These are phyloP conservation scores for Eucalyptus regnans DNA, from an alignment of 345 rosid genomes.

Conservation along the genomic window DNA sequence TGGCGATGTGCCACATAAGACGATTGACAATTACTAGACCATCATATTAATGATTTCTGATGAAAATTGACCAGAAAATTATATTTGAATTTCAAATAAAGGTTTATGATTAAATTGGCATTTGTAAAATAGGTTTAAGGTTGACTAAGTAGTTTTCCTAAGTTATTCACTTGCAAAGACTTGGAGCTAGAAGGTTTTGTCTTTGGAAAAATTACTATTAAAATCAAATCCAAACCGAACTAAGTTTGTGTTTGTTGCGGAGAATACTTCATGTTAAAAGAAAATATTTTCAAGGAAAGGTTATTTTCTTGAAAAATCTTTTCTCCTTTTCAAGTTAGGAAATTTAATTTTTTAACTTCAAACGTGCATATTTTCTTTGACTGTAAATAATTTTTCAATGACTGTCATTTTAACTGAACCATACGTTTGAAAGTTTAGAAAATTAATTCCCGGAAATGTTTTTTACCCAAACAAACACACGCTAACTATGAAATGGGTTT, in stretches of 20 bases:
- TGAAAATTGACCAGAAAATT: not conserved
- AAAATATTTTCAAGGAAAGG: not conserved
- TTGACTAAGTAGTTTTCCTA: not conserved
- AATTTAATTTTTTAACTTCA: not conserved
- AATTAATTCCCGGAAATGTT: rapidly evolving
- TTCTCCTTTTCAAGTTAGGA: not conserved
- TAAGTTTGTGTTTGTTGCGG: not conserved
- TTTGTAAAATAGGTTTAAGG: not conserved
- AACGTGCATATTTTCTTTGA: not conserved
- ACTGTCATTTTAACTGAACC: rapidly evolving
- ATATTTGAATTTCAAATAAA: not conserved
- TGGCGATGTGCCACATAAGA: rapidly evolving
- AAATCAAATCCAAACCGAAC: not conserved
- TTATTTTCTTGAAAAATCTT: not conserved
- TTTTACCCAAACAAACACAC: not conserved
- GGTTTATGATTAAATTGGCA: rapidly evolving
- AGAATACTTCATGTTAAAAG: not conserved
- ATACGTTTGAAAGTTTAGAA: rapidly evolving
- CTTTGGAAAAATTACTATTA: not conserved
- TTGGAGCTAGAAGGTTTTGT: not conserved
- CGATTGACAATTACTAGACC: rapidly evolving
- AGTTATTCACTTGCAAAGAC: not conserved
- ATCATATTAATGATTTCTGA: not conserved
- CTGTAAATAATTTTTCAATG: not conserved
- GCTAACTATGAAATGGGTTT: too few species aligned